Percentiles rank a stretch among this genome's conserved stretches.
phyloP scores from a whole-genome alignment of 768 basidiomycete genomes.

The Pisolithus orientalis region DNA sequence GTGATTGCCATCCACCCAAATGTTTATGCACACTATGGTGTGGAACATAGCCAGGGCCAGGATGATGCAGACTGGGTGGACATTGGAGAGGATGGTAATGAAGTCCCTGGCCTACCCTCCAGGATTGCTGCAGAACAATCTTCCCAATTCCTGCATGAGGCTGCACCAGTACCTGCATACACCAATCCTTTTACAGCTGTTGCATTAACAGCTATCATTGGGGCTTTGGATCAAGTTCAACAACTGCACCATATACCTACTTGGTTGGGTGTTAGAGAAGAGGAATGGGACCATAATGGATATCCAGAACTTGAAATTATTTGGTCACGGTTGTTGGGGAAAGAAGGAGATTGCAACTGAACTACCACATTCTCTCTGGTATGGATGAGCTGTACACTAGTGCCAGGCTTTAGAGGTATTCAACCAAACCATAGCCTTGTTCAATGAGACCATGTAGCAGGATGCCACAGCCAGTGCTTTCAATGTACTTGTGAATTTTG shows the following conservation, averaged over 20 bases:
- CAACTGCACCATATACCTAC: neutral
- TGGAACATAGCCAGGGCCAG: conserved; percentile 1
- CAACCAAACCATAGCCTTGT: neutral
- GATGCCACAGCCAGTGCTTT: no score
- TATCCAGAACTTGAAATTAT: neutral
- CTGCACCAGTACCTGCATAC: neutral
- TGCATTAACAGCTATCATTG: neutral
- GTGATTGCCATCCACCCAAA: no score
- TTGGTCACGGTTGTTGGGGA: neutral
- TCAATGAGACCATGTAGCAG: neutral
- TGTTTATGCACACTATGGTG: neutral
- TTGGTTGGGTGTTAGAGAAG: neutral
- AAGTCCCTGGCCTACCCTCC: neutral
- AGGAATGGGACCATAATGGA: conserved; percentile 1
- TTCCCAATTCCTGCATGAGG: neutral
- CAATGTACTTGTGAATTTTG: neutral
- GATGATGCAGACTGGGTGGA: neutral
- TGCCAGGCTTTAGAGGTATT: neutral
- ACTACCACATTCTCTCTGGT: neutral
- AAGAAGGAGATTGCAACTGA: neutral
- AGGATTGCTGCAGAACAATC: neutral
- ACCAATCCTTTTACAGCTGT: neutral
- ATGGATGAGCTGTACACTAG: neutral
- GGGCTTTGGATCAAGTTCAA: neutral
- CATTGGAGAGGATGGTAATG: neutral